Evolutionary conservation across 148 eudicot genomes (phyloP).

Genomic region (Suaeda aralocaspica): DNA sequence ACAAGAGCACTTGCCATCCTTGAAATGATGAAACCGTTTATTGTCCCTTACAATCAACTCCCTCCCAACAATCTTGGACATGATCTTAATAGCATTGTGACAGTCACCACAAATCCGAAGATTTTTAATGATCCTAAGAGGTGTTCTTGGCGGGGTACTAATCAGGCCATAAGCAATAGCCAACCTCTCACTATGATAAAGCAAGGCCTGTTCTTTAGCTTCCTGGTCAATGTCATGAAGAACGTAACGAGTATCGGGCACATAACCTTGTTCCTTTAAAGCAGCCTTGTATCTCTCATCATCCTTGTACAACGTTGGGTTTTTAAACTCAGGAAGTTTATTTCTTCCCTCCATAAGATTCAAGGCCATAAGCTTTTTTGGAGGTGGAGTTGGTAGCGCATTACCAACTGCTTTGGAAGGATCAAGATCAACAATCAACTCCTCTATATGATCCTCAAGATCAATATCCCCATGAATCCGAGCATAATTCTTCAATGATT

Average conservation of each 20-base stretch:
- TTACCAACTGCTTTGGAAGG: constrained; percentile 55
- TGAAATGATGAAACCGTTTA: constrained; percentile 73
- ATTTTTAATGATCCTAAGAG: constrained; percentile 69
- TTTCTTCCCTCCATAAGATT: constrained; percentile 83
- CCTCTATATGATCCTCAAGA: constrained; percentile 77
- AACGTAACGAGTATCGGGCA: constrained; percentile 62
- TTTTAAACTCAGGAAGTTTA: constrained; percentile 64
- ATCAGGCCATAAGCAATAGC: constrained; percentile 78
- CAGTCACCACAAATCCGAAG: constrained; percentile 70
- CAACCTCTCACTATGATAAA: constrained; percentile 72
- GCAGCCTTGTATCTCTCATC: constrained; percentile 82
- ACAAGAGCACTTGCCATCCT: constrained; percentile 76
- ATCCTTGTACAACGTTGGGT: constrained; percentile 68
- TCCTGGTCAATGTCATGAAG: constrained; percentile 88
- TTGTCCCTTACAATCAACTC: constrained; percentile 69
- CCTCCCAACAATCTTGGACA: constrained; percentile 67
- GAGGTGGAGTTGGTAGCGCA: constrained; percentile 77
- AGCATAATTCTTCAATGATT: constrained; percentile 74
- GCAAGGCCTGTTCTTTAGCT: constrained; percentile 74
- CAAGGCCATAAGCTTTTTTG: constrained; percentile 56
- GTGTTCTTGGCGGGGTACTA: constrained; percentile 65
- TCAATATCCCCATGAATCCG: constrained; percentile 84
- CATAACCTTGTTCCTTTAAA: constrained; percentile 70
- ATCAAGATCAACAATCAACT: constrained; percentile 55
- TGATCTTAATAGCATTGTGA: constrained; percentile 72